Evolutionary conservation across 2,329 filamentous ascomycete genomes (phyloP), one percentile per base, ranked within the genome.

Genomic region (Sordariomycetes sp.): DNA sequence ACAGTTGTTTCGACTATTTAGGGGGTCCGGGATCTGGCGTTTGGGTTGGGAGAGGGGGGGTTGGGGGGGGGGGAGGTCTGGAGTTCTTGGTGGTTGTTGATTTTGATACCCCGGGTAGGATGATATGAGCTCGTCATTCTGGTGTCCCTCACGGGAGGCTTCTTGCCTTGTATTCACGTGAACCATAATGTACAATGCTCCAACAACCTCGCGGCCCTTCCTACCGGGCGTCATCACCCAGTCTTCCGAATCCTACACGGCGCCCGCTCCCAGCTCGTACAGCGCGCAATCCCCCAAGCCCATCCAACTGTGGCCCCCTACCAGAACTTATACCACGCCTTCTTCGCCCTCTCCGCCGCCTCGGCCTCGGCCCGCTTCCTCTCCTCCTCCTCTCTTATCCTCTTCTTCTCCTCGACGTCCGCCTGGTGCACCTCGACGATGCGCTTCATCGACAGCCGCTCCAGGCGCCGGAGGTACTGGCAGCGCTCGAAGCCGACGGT

Each of bases 401-500:
- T 59, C 63, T 64, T 62, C 66, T 72, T 62, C 70, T 72, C 59
- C 71, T 74, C 61, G 72, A 70, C 57, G 68, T 73, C 69, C 61
- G 74, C 68, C 64, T 84, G 78, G 66, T 84, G 80, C 39, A 76
- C 81, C 67, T 95, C 89, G 57, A 95, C 86, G 3, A 88, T 88
- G 62, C 90, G 78, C 68, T 87, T 87, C 84, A 99, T 92, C 61
- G 89, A 87, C 60, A 85, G 82, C 64, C 85, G 81, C 71, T 97
- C 92, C 60, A 86, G 78, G 53, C 81, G 76, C 59, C 90, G 79
- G 60, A 81, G 79, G 62, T 84, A 85, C 65, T 90, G 84, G 72
- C 92, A 97, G 65, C 87, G 90, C 71, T 96, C 89, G 71, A 90
- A 94, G 55, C 86, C 85, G 34, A 79, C 77, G 53, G 87, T 75